Conservation (phyloP, 2,329 filamentous ascomycete species). For the Colletotrichum viniferum region DNA sequence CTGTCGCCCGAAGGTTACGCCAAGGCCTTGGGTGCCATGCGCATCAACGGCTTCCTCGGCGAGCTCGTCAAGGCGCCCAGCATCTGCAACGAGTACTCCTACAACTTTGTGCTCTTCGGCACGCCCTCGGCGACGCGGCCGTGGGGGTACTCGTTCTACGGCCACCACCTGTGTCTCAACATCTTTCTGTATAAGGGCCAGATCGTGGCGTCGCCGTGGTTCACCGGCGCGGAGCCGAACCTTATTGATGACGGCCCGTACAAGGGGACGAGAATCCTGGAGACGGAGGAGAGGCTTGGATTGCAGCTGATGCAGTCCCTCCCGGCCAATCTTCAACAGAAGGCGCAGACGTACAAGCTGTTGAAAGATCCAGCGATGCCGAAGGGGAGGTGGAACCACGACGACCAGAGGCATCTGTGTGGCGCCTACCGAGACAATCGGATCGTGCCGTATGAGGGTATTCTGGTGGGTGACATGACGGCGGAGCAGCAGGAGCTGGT, state of each 20-base stretch:
- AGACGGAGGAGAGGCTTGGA: constrained; percentile 67
- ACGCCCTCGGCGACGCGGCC: constrained; percentile 58
- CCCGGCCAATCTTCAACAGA: constrained; percentile 42
- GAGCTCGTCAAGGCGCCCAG: constrained; percentile 64
- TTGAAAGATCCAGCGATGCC: constrained; percentile 72
- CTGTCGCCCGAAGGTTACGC: constrained; percentile 74
- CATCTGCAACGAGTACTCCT: constrained; percentile 76
- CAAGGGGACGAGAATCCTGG: constrained; percentile 68
- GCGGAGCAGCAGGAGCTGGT: constrained; percentile 57
- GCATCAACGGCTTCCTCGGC: constrained; percentile 77
- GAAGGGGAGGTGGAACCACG: constrained; percentile 75
- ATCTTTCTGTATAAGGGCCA: constrained; percentile 69
- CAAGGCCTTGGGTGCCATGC: constrained; percentile 73
- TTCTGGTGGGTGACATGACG: constrained; percentile 56
- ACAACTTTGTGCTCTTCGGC: constrained; percentile 78
- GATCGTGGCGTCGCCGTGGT: constrained; percentile 74
- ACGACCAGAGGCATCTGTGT: constrained; percentile 79
- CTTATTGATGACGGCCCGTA: constrained; percentile 69
- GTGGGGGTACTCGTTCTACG: constrained; percentile 79
- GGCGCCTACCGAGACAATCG: constrained; percentile 82
- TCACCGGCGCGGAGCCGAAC: constrained; percentile 82
- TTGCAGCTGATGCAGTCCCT: constrained; percentile 74
- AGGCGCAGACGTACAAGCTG: constrained; percentile 61
- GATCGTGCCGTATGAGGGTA: constrained; percentile 75
- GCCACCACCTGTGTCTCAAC: constrained; percentile 78